Conservation (phyloP, 495 filamentous ascomycete genomes). For the Xylaria venustula region DNA sequence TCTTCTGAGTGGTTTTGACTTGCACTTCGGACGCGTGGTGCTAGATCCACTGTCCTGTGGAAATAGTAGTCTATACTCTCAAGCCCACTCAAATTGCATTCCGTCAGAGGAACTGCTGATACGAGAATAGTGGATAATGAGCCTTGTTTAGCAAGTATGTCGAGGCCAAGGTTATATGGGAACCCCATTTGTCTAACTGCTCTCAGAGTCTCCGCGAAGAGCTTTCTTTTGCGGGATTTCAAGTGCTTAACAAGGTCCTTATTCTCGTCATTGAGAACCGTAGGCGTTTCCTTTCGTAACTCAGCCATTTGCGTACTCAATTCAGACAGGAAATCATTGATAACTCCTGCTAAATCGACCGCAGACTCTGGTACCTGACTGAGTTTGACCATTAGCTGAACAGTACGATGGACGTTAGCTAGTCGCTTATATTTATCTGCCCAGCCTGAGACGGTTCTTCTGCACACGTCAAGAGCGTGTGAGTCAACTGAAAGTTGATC, state of each 20-base stretch:
- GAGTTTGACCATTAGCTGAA: constrained; percentile 43
- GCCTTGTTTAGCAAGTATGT: constrained; percentile 67
- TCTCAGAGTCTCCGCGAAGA: constrained; percentile 84
- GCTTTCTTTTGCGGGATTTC: constrained; percentile 84
- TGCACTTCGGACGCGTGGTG: constrained; percentile 63
- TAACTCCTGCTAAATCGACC: constrained; percentile 56
- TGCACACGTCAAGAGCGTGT: constrained; percentile 51
- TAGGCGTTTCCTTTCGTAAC: constrained; percentile 78
- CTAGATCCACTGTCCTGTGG: constrained; percentile 70
- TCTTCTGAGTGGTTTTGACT: constrained; percentile 76
- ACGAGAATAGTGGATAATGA: constrained; percentile 67
- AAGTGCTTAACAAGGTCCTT: constrained; percentile 78
- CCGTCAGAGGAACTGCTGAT: constrained; percentile 46
- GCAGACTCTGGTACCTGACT: constrained; percentile 50
- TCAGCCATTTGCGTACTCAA: constrained; percentile 66
- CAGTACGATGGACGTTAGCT: constrained; percentile 64
- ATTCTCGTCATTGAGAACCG: constrained; percentile 74
- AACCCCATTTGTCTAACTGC: constrained; percentile 84
- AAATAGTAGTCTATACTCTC: constrained; percentile 56
- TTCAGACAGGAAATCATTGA: constrained; percentile 65
- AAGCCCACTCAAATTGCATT: constrained; percentile 29
- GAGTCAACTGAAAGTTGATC: constrained; percentile 30
- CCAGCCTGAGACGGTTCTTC: constrained; percentile 55
- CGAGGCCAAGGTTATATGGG: constrained; percentile 69
- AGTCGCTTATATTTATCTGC: constrained; percentile 63